Evolutionary conservation across 805 yeast genomes (phyloP), one percentile per base, ranked within the genome.

Genomic region (Kluyveromyces dobzhanskii): DNA sequence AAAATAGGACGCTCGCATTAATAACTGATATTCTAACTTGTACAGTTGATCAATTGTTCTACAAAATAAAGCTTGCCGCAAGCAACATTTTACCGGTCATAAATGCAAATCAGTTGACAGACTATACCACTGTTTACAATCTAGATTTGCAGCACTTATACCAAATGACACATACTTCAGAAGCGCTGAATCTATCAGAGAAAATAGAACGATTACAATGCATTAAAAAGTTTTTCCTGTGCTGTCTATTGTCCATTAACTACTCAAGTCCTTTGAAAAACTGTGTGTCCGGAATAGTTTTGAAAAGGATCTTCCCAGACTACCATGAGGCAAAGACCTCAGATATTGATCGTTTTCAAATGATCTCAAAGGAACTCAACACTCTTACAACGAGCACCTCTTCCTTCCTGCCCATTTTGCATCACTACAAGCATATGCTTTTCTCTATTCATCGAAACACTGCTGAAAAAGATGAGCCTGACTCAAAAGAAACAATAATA

Each of bases 61-160:
- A 43, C 36, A 54, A 61, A 6, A 36, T 59, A 3, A 38, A 56
- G 2, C 54, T 50, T 13, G 49, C 58, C 7, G 44, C 62, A 23
- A 46, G 46, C 10, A 48, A 49, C 25, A 36, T 62, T 30, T 32
- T 64, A 3, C 53, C 60, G 8, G 43, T 52, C 37, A 51, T 65
- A 17, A 48, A 61, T 35, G 49, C 54, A 13, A 44, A 54, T 4
- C 68, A 62, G 17, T 48, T 73, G 23, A 57, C 61, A 29, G 62
- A 66, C 41, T 73, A 66, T 43, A 63, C 70, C 44, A 69, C 60
- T 21, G 59, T 72, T 3, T 73, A 72, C 48, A 67, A 59, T 11
- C 47, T 71, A 5, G 50, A 57, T 0, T 27, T 56, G 3, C 38
- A 56, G 1, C 65, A 62, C 23, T 32, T 65, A 11, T 53, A 54